Base-by-base conservation (phyloP, 345 rosid genomes). In the Euclidium syriacum region DNA sequence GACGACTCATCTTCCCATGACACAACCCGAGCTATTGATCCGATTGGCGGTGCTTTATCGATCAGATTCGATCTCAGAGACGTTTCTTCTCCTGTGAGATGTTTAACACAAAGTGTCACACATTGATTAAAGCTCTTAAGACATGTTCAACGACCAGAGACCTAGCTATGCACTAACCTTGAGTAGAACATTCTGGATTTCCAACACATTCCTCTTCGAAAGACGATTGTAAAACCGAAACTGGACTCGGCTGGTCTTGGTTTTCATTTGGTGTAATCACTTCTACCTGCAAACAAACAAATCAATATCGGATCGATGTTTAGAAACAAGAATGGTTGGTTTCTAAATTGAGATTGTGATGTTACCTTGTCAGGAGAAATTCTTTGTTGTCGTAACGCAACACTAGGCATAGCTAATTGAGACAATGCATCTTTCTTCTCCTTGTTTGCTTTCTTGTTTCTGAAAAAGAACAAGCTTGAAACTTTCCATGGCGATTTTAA, bases 201-300 rank as follows among this genome's bases (percentile, higher is more conserved):
- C 53, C 42, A 60, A 24, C 70, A 64, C 77, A 79, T 67, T 87
- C 88, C 71, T 90, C 95, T 42, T 83, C 83, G 23, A 90, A 95
- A 38, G 74, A 77, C 6, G 75, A 79, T 23, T 90, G 86, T 71
- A 95, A 72, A 79, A 86, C 96, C 3, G 99, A 90, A 32, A 84
- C 81, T 40, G 96, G 99, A 71, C 97, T 95, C 25, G 91, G 97
- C 68, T 90, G 99, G 77, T 87, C 96, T 75, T 81, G 95, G 82
- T 78, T 88, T 75, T 84, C 88, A 50, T 77, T 83, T 53, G 75
- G 49, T 41, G 70, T 58, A 15, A 73, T 73, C 30, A 79, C 8
- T 11, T 63, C 79, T 10, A 54, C 80, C 96, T 94, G 80, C 75
- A 76, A 74, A 54, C 75, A 76, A 74, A 54, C 77, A 75, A 65